Evolutionary conservation across 257 asterid species (phyloP), one percentile per base, ranked within the genome.

Genomic region (Penstemon eatonii): DNA sequence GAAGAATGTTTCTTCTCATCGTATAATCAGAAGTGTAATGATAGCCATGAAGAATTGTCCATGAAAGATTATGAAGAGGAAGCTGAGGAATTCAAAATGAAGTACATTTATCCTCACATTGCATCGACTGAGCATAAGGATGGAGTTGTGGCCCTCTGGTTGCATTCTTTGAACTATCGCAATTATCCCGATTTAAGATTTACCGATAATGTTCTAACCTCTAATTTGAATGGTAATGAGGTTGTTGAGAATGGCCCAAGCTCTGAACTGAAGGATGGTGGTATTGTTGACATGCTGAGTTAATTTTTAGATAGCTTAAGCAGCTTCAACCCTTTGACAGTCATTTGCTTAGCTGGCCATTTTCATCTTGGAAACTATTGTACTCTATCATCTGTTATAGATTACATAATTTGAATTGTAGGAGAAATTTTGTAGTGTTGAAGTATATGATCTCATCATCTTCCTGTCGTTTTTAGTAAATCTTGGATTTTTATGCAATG

Each of bases 1-100:
- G 99, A 94, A 4, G 97, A 94, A 75, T 94, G 99, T 77, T 89
- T 91, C 81, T 94, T 94, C 72, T 52, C 97, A 1, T 91, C 96
- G 0, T 94, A 94, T 74, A 94, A 94, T 70, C 53, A 79, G 68
- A 94, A 82, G 76, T 94, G 95, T 92, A 73, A 78, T 64, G 79
- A 79, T 67, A 86, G 68, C 59, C 99, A 89, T 43, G 96, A 91
- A 74, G 96, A 94, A 70, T 67, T 94, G 66, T 94, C 96, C 15
- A 78, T 94, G 99, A 79, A 83, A 60, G 83, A 60, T 60, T 89
- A 84, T 74, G 75, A 71, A 12, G 85, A 79, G 39, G 91, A 80
- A 69, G 96, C 96, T 0, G 96, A 91, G 80, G 87, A 83, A 12
- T 94, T 94, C 77, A 94, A 94, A 72, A 83, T 84, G 89, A 83